Evolutionary conservation across 306 rosid genomes (phyloP), one percentile per base, ranked within the genome.

Genomic region (Vicia sativa): DNA sequence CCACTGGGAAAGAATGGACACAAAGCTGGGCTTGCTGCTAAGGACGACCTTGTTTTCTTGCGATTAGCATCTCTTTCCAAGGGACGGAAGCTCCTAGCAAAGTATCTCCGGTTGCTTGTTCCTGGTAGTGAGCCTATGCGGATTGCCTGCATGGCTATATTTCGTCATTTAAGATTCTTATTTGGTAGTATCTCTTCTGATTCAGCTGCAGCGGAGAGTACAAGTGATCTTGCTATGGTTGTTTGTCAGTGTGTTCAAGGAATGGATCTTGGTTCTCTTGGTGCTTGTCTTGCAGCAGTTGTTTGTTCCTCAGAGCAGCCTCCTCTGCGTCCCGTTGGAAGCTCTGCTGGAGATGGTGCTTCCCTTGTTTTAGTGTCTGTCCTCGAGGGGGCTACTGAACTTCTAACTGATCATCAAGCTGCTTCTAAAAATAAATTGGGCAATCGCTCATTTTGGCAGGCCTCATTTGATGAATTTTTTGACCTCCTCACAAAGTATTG

Each of bases 301-400:
- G 87, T 83, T 80, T 83, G 87, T 62, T 83, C 87, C 62, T 67
- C 87, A n/a, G 87, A 83, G 78, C 87, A 77, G 60, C 87, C 87
- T 21, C 87, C 87, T 48, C 69, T 83, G 1, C 84, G 83, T 2
- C 87, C 85, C 46, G 13, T 83, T 62, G 87, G 85, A 67, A 83
- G 72, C 44, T 21, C 82, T 5, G 65, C 74, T 26, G 87, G 87
- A 43, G 87, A 83, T 58, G 80, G 80, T 55, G 87, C 85, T 39
- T 70, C 87, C 25, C 73, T 64, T 29, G 61, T 83, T 55, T 49
- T 83, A 60, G 75, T 71, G 29, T 83, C 85, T 60, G 85, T 83
- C 65, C 87, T 83, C 41, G 82, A 80, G 73, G 74, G 74, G 62
- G 80, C 85, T 11, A 57, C 78, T 49, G 79, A 77, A 21, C 84